Conservation (phyloP, 2,329 filamentous ascomycete species). For the Metarhizium sp. region DNA sequence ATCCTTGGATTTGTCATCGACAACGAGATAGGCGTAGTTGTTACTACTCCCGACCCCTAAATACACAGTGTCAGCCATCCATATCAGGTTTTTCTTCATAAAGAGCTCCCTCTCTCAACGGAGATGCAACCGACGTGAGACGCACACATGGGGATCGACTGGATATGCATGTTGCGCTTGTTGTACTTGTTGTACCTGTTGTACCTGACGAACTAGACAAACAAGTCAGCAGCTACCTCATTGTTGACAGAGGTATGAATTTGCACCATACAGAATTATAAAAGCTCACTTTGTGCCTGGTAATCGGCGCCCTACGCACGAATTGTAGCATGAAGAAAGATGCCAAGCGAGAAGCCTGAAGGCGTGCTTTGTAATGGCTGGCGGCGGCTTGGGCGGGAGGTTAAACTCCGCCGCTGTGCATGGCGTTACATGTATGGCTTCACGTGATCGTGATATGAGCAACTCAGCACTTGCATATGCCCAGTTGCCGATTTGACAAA, state of each 20-base stretch:
- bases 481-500: no score
- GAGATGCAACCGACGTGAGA: slow-evolving; percentile 8
- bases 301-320: background rate
- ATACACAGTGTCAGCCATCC: background rate
- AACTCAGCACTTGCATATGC: no score
- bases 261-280: background rate
- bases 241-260: no score
- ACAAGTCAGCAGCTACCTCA: slow-evolving; percentile 1
- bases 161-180: slow-evolving; percentile 60
- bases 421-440: background rate
- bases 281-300: background rate
- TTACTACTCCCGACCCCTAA: slow-evolving; percentile 67
- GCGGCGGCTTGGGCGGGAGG: background rate
- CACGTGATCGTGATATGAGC: background rate
- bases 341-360: background rate
- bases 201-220: background rate
- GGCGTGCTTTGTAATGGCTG: background rate
- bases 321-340: background rate
- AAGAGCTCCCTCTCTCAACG: background rate
- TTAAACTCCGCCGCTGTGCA: background rate
- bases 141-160: slow-evolving; percentile 84
- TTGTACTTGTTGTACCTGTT: slow-evolving; percentile 4
- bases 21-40: slow-evolving; percentile 78
- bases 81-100: background rate
- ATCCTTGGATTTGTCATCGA: slow-evolving; percentile 70